phyloP scores from a whole-genome alignment of 1,139 yeast genomes.

The Debaryomyces robertsiae region DNA sequence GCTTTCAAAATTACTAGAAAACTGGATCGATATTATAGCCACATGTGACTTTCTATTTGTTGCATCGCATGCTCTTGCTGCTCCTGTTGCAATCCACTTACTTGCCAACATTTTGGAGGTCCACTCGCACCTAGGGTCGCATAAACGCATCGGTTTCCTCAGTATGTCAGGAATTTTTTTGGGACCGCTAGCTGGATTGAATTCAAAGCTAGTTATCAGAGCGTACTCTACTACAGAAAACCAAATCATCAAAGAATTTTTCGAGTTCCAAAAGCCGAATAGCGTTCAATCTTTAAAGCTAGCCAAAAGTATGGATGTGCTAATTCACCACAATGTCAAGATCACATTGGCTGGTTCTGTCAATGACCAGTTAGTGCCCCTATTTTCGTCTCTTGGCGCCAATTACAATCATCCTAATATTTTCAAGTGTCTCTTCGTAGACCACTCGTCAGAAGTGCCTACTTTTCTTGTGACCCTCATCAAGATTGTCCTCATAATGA shows the following conservation, averaged over 20 bases:
- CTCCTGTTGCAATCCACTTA: conserved; percentile 47
- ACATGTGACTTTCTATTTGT: conserved; percentile 46
- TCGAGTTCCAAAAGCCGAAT: conserved; percentile 46
- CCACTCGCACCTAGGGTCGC: conserved; percentile 8
- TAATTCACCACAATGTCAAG: conserved; percentile 48
- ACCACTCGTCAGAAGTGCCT: conserved; percentile 29
- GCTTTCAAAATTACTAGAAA: conserved; percentile 37
- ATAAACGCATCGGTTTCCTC: conserved; percentile 40
- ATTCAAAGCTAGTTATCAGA: conserved; percentile 48
- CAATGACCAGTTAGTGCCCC: conserved; percentile 48
- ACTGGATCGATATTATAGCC: conserved; percentile 43
- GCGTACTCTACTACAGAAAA: conserved; percentile 50
- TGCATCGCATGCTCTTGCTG: conserved; percentile 49
- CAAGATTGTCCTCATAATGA: conserved; percentile 35
- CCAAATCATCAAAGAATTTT: conserved; percentile 50
- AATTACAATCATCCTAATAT: conserved; percentile 57
- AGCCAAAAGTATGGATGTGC: conserved; percentile 31
- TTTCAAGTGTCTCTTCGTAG: conserved; percentile 42
- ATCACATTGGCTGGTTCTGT: conserved; percentile 51
- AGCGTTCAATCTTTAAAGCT: conserved; percentile 35
- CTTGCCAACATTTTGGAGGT: conserved; percentile 32
- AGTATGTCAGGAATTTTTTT: conserved; percentile 48
- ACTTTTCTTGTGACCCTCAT: conserved; percentile 34
- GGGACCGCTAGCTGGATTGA: conserved; percentile 50
- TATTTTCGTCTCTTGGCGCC: conserved; percentile 47